These are phyloP conservation scores for Thelonectria blattea DNA, from an alignment of 2,329 filamentous ascomycete species.

Conservation along the genomic window DNA sequence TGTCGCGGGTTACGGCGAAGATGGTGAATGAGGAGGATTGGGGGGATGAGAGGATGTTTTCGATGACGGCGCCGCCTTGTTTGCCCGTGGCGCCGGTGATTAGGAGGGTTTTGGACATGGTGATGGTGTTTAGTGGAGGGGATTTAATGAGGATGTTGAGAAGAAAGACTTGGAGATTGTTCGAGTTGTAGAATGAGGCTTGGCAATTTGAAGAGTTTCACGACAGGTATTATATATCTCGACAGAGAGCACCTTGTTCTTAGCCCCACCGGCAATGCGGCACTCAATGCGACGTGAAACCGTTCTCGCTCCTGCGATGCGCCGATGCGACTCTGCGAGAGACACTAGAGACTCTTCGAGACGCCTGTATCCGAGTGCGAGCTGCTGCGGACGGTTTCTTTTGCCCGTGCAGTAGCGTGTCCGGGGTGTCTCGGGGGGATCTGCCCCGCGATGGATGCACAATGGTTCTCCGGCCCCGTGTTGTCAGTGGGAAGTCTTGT, in stretches of 20 bases:
- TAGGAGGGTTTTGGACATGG: constrained; percentile 13
- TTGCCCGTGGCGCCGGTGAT: constrained; percentile 23
- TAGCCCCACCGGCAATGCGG: background rate
- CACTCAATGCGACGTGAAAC: background rate
- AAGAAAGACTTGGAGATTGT: background rate
- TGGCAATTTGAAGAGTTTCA: background rate
- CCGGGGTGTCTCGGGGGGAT: too few relatives aligned
- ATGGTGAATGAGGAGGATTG: constrained; percentile 10
- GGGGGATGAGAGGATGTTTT: constrained; percentile 9
- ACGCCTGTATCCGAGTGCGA: background rate
- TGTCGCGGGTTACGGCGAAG: constrained; percentile 19
- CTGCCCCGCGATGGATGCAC: too few relatives aligned
- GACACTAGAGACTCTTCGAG: background rate
- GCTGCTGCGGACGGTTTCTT: background rate
- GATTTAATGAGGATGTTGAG: background rate
- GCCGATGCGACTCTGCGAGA: background rate
- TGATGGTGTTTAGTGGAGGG: background rate
- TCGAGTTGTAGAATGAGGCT: background rate
- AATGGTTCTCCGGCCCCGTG: too few relatives aligned
- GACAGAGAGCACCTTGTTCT: background rate
- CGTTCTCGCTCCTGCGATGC: background rate
- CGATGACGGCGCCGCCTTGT: constrained; percentile 21
- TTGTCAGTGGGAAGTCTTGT: too few relatives aligned
- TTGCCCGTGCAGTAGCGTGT: background rate
- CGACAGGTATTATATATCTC: background rate